phyloP scores from a whole-genome alignment of 202 grass and related monocot species.

The Brachypodium distachyon region DNA sequence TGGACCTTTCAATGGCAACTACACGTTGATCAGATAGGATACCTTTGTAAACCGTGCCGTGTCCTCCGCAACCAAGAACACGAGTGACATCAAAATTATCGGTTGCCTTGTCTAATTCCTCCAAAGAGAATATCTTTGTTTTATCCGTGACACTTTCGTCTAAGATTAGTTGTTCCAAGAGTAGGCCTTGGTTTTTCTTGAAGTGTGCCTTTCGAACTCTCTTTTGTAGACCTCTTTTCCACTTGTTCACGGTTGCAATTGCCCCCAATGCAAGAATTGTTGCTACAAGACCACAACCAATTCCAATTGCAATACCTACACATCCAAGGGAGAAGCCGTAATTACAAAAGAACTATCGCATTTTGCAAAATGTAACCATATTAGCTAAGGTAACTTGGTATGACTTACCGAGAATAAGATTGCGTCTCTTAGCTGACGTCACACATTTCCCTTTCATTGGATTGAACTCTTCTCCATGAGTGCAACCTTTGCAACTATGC shows the following conservation, averaged over 20 bases:
- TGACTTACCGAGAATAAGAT: not conserved
- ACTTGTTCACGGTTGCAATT: not conserved
- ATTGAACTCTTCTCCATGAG: not conserved
- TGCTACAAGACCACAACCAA: not conserved
- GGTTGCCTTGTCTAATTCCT: too few species aligned
- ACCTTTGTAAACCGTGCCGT: too few species aligned
- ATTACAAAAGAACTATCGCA: not conserved
- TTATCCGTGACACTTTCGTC: too few species aligned
- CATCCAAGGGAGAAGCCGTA: not conserved
- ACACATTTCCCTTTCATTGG: not conserved
- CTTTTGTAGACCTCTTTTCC: not conserved
- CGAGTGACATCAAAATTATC: conserved; percentile 11
- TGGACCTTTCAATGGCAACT: conserved; percentile 6
- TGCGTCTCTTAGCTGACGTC: not conserved
- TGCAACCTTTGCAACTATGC: not conserved
- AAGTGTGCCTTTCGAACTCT: not conserved
- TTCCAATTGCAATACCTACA: not conserved
- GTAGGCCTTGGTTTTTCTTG: too few species aligned
- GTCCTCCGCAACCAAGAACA: conserved; percentile 4
- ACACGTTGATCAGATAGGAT: too few species aligned
- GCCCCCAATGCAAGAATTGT: not conserved
- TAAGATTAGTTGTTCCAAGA: too few species aligned
- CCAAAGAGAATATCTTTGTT: too few species aligned
- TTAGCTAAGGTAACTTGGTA: not conserved
- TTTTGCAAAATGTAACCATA: not conserved